Evolutionary conservation across 495 filamentous ascomycete genomes (phyloP), one percentile per base, ranked within the genome.

Genomic region (Trichoderma virens): DNA sequence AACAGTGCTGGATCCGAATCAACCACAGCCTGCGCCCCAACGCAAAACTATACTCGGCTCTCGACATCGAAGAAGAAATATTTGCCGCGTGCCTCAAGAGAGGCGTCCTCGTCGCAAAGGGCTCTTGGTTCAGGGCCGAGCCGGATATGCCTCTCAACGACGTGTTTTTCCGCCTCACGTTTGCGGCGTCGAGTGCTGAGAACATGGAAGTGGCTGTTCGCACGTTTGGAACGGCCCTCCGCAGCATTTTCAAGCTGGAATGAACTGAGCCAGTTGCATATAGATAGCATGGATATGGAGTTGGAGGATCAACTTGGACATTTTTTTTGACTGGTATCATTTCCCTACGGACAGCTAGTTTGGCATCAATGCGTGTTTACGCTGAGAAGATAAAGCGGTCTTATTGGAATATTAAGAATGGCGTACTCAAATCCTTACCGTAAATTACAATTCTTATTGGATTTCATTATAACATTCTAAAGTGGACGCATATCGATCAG

Each of bases 121-220:
- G 94, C 2, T 92, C 87, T 66, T 97, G 91, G 92, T 98, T 97
- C 83, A 81, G 82, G 61, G 89, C 91, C 16, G 79, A 83, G 66
- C 77, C 76, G 23, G 73, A 76, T 20, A 68, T 70, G 43, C 72
- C 73, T 39, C 79, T 72, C 9, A 74, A 65, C n/a, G 80, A 79
- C 1, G 71, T 92, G 73, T 98, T 91, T 79, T 93, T 97, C 81
- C 84, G 94, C 47, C 85, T 89, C 7, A 98, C 93, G 2, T 97
- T 88, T 76, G 92, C 92, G 2, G 88, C 93, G 27, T 91, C 91
- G n/a, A 84, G 85, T 45, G 80, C 79, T 2, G 85, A 90, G 41
- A 83, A 86, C 71, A 94, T 97, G 76, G 80, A 80, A 1, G 87
- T 91, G 75, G 94, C 89, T 1, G 91, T 96, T 62, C 76, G 80